Evolutionary conservation across 306 rosid genomes (phyloP), one percentile per base, ranked within the genome.

Genomic region (Alnus glutinosa): DNA sequence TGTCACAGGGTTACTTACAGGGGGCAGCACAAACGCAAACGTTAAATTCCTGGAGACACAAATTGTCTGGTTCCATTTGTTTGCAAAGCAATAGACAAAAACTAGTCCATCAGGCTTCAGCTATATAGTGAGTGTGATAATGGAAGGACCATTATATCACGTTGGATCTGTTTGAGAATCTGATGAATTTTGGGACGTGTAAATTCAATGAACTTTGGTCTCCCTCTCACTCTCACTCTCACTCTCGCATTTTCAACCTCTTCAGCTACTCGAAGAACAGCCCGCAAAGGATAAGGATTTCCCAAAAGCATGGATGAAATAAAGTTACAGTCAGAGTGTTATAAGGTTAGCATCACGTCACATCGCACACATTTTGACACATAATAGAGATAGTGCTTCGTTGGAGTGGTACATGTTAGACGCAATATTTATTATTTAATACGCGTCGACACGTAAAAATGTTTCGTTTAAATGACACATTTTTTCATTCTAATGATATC

Each of bases 11-110:
- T 71, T 42, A 42, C n/a, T n/a, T n/a, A n/a, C 44, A 39, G 46
- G 46, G 46, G 46, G 46, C 46, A 42, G 46, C 46, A 82, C 70
- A 44, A 32, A 50, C 75, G 85, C 64, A 50, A 77, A 36, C n/a
- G 32, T 51, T 42, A 30, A 82, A 71, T 52, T n/a, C 32, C 15
- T 7, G 8, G 62, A 73, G 75, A 37, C 46, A 6, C 58, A 12
- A 63, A 42, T 42, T 72, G 85, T 77, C 81, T 18, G 37, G 32
- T 71, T 13, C 30, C 19, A 15, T 62, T 67, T 72, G 85, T 72
- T 72, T 32, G 81, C 55, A 64, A 52, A 66, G 83, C 28, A 44
- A 54, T 30, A 63, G 78, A 63, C 78, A 66, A 73, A 64, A 68
- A 55, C 39, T 14, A 49, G 52, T 48, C 70, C 49, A 74, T 80